Base-by-base conservation (phyloP, 345 rosid genomes). In the Brassica nigra region DNA sequence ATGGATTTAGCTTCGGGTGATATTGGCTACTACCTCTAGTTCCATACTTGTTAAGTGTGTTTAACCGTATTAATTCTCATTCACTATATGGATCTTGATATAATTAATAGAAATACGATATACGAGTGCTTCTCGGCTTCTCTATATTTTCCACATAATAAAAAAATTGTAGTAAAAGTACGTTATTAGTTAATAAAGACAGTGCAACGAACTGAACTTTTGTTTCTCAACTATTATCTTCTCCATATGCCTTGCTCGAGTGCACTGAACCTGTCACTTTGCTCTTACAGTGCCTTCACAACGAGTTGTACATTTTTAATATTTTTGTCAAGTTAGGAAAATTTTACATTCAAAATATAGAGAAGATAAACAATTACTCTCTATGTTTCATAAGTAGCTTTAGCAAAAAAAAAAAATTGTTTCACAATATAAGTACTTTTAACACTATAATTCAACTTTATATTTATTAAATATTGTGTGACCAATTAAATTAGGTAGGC, bases 1-100 rank as follows among this genome's bases (percentile, higher is more conserved):
- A 74, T 82, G 81, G 84, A 85, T 34, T 75, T 82, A 28, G 71
- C 83, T 59, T 68, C 86, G 65, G 73, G 57, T 14, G 79, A 76
- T 75, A n/a, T 66, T 67, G 73, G 57, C 14, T 81, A 62, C 62
- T 62, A 28, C 75, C 62, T 31, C 39, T 69, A 47, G 66, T 68
- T 44, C 55, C 29, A 36, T 9, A 31, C 1, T 18, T 67, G 4
- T 23, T 30, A 42, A 9, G 49, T 10, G 18, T 27, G 8, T 10
- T 23, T 59, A 58, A 59, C 12, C 18, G 9, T 55, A 20, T 55
- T 55, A 16, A 2, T 18, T 55, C 27, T 55, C 11, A 18, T 55
- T 55, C 59, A 16, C 28, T 18, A 47, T 55, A 42, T 42, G 27
- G 59, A 54, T 54, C 16, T 54, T 15, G 8, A 52, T 52, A 15